Evolutionary conservation across 805 yeast species (phyloP).

Genomic region (Komagataella phaffii): DNA sequence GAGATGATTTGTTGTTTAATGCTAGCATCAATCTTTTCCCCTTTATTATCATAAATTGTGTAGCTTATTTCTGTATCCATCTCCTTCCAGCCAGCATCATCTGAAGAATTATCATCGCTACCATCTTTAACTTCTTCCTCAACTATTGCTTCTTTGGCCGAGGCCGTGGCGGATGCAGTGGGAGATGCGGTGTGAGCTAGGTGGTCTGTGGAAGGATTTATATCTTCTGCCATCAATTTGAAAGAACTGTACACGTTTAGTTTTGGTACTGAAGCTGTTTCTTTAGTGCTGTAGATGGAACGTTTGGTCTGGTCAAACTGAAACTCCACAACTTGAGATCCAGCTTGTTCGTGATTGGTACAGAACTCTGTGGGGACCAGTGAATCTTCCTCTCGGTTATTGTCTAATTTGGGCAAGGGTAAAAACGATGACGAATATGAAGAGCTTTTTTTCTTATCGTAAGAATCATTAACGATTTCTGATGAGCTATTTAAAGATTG

Average conservation of each 20-base stretch:
- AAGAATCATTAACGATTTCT: background rate
- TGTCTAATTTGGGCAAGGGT: background rate
- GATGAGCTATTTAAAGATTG: background rate
- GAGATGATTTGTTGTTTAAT: conserved; percentile 13
- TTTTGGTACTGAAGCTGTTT: background rate
- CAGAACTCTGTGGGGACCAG: background rate
- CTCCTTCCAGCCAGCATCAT: conserved; percentile 59
- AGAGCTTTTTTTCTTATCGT: background rate
- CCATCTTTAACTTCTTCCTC: background rate
- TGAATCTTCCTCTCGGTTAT: background rate
- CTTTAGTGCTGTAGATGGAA: background rate
- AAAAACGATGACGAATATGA: background rate
- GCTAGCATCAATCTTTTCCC: conserved; percentile 38
- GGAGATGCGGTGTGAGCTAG: background rate
- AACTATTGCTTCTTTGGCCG: background rate
- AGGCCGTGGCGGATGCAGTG: background rate
- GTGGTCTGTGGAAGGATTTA: background rate
- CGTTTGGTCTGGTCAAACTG: background rate
- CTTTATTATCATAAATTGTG: conserved; percentile 73
- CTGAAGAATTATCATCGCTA: background rate
- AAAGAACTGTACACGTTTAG: background rate
- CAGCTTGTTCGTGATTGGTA: background rate
- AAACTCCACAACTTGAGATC: background rate
- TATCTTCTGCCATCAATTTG: background rate
- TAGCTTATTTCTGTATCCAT: conserved; percentile 73